Base-by-base conservation (phyloP, 2,329 filamentous ascomycete genomes). In the Pseudopithomyces maydicus region DNA sequence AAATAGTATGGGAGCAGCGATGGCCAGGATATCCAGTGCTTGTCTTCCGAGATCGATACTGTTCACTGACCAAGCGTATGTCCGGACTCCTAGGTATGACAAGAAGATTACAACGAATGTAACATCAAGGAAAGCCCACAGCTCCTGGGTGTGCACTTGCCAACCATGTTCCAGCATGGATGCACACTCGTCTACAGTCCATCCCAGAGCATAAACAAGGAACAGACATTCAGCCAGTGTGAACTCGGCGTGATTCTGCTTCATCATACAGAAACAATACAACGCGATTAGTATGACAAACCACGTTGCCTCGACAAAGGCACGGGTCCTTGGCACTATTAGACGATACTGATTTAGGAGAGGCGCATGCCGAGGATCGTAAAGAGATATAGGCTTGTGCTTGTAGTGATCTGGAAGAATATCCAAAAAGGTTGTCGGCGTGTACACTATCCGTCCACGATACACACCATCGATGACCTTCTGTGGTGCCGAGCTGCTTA, bases 341-440 rank as follows among this genome's bases (percentile, higher is more conserved):
- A 96, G 82, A 1, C 91, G 89, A 69, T 95, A 95, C 71, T 96
- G 91, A 67, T 96, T 94, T 20, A 96, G 81, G 23, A 93, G 71
- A 1, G 90, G 90, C 5, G 89, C 90, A 61, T 88, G 85, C 15
- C 89, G 81, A 1, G 91, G 91, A 67, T 93, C 88, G 73, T 95
- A 95, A 0, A 95, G 79, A 7, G 89, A 88, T 53, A 95, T 93
- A 2, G 90, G 90, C 64, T 90, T 90, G 68, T 89, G 85, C 77
- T 95, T 95, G 80, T 95, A 96, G 65, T 90, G 87, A 72, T 95
- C 91, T 0, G 91, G 91, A 46, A 96, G 86, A 56, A 96, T 89
- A 73, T 95, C 90, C 73, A 94, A 86, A 71, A 91, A 92, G 0
- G 88, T 87, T 0, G 88, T 91, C 0, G 91, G 91, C 0, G 91